These are phyloP conservation scores for Entamoeba nuttalli DNA, from an alignment of 208 protist genomes.

Conservation along the genomic window DNA sequence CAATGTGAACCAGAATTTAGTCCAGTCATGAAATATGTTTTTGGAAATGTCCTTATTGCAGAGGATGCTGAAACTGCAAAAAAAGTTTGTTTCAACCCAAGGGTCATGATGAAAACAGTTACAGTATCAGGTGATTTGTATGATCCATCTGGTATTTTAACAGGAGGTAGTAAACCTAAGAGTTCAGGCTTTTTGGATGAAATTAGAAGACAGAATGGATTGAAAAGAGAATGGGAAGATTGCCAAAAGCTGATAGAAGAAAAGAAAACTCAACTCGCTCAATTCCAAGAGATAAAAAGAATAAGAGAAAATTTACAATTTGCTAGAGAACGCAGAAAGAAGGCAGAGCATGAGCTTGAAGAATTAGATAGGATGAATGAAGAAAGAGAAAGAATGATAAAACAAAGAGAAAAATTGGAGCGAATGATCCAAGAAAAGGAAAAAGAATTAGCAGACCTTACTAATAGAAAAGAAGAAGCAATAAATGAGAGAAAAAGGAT, in stretches of 20 bases:
- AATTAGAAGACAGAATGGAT: neutral
- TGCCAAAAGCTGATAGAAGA: neutral
- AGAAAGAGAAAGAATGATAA: neutral
- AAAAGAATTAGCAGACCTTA: neutral
- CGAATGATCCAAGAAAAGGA: constrained; percentile 3
- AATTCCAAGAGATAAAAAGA: neutral
- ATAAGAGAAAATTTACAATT: neutral
- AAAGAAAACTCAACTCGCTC: neutral
- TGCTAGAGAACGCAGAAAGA: neutral
- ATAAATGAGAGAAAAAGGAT: neutral
- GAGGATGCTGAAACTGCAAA: constrained; percentile 52
- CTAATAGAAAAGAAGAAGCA: neutral
- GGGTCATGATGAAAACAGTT: constrained; percentile 52
- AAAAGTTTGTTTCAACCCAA: constrained; percentile 58
- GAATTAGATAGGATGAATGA: neutral
- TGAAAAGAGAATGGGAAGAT: neutral
- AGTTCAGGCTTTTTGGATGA: neutral
- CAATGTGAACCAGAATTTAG: constrained; percentile 46
- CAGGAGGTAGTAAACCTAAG: constrained; percentile 27
- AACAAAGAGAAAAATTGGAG: neutral
- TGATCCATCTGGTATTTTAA: constrained; percentile 86
- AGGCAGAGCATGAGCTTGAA: neutral
- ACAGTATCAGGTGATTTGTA: constrained; percentile 90
- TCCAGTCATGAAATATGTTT: constrained; percentile 72
- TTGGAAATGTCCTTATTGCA: constrained; percentile 83